Evolutionary conservation across 129 eudicot species (phyloP).

Genomic region (Tagetes erecta): DNA sequence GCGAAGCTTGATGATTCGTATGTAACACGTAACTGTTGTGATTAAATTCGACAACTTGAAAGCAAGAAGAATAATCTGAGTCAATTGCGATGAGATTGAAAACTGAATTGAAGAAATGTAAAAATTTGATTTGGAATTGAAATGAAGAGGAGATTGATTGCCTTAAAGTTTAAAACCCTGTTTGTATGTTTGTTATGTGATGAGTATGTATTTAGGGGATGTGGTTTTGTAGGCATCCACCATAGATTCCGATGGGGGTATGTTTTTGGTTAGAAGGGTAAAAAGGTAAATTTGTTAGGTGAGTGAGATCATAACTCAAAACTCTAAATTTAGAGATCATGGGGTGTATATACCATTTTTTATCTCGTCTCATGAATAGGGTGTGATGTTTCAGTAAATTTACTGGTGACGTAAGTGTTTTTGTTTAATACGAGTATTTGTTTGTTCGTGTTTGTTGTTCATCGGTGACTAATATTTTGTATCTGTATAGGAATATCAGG

Average conservation of each 20-base stretch:
- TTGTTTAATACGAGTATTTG: too few species aligned
- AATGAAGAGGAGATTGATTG: not conserved
- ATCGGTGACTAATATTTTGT: too few species aligned
- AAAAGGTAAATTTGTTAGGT: not conserved
- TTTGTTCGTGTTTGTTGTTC: too few species aligned
- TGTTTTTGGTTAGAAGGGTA: constrained; percentile 29
- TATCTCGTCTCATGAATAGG: too few species aligned
- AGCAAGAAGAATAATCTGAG: not conserved
- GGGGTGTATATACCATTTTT: too few species aligned
- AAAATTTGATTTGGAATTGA: not conserved
- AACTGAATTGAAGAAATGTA: constrained; percentile 12
- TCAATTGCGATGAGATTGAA: not conserved
- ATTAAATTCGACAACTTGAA: constrained; percentile 15
- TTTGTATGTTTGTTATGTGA: not conserved
- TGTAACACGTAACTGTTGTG: constrained; percentile 32
- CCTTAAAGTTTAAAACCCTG: constrained; percentile 17
- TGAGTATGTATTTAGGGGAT: constrained; percentile 9
- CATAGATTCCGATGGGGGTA: constrained; percentile 34
- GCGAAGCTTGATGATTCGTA: constrained; percentile 22
- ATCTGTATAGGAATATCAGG: too few species aligned
- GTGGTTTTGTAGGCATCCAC: constrained; percentile 36
- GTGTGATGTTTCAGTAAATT: too few species aligned
- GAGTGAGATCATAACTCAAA: not conserved
- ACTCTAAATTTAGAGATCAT: not conserved
- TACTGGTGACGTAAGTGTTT: too few species aligned